These are phyloP conservation scores for Pachysolen tannophilus DNA, from an alignment of 805 yeast genomes.

Conservation along the genomic window DNA sequence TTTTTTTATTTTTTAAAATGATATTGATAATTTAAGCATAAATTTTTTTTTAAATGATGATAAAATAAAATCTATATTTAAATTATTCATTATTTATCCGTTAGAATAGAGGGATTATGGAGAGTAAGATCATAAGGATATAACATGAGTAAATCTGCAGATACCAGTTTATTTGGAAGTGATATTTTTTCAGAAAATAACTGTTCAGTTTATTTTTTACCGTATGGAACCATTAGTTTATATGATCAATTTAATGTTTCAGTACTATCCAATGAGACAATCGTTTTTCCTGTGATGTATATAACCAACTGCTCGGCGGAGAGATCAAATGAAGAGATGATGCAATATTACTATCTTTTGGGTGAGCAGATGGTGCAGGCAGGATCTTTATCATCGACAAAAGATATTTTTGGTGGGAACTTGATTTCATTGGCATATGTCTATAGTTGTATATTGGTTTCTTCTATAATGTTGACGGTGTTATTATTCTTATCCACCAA, in stretches of 20 bases:
- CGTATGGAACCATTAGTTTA: conserved; percentile 23
- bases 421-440: conserved; percentile 40
- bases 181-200: too few species aligned
- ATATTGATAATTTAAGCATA: too few species aligned
- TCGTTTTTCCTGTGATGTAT: conserved; percentile 33
- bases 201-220: conserved; percentile 31
- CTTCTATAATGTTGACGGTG: conserved; percentile 65
- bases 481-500: conserved; percentile 47
- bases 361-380: not conserved
- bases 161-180: too few species aligned
- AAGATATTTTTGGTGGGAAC: conserved; percentile 28
- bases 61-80: too few species aligned
- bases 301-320: conserved; percentile 36
- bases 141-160: too few species aligned
- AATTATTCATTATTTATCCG: too few species aligned
- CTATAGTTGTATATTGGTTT: conserved; percentile 46
- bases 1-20: too few species aligned
- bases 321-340: not conserved
- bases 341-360: not conserved
- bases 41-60: too few species aligned
- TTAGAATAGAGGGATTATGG: too few species aligned
- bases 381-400: not conserved
- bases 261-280: conserved; percentile 12
- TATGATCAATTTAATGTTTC: conserved; percentile 13
- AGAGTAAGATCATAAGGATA: too few species aligned